A percentile compares a stretch with the other conserved stretches of the same genome.
Evolutionary conservation across 2,329 filamentous ascomycete species (phyloP).

Genomic region (Penicillium sp.): DNA sequence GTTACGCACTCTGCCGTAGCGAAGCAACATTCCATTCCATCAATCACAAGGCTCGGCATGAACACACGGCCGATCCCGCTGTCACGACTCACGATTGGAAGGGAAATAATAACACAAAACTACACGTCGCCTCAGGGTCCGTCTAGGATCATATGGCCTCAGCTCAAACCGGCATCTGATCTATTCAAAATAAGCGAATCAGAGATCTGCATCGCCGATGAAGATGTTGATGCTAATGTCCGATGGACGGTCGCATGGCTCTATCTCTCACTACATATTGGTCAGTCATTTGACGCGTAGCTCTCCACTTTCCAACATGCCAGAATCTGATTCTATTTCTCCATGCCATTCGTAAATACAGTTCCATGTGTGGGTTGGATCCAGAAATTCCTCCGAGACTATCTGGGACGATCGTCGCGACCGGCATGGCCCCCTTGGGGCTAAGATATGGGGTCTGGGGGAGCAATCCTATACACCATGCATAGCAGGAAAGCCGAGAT

Average conservation of each 20-base stretch:
- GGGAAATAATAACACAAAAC: not conserved
- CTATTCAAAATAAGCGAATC: constrained; percentile 9
- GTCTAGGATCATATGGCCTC: not conserved
- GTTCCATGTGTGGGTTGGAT: not conserved
- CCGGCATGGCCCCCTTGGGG: constrained; percentile 2
- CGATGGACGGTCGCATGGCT: not conserved
- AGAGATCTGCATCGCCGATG: constrained; percentile 8
- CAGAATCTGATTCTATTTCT: not conserved
- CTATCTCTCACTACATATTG: not conserved
- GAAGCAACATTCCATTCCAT: not conserved
- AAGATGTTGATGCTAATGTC: not conserved
- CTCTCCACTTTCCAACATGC: not conserved
- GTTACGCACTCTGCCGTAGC: not conserved
- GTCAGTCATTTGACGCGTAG: not conserved
- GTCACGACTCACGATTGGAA: not conserved
- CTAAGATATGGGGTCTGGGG: not conserved
- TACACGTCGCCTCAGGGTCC: not conserved
- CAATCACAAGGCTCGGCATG: not conserved
- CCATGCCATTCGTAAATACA: not conserved
- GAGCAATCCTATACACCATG: not conserved
- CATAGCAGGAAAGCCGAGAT: not conserved
- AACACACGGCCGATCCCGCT: constrained; percentile 5
- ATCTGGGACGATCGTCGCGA: not conserved
- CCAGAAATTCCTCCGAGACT: not conserved
- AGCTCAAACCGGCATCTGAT: not conserved